Conservation (phyloP, 2,329 filamentous ascomycete genomes). For the Zymoseptoria ardabiliae region DNA sequence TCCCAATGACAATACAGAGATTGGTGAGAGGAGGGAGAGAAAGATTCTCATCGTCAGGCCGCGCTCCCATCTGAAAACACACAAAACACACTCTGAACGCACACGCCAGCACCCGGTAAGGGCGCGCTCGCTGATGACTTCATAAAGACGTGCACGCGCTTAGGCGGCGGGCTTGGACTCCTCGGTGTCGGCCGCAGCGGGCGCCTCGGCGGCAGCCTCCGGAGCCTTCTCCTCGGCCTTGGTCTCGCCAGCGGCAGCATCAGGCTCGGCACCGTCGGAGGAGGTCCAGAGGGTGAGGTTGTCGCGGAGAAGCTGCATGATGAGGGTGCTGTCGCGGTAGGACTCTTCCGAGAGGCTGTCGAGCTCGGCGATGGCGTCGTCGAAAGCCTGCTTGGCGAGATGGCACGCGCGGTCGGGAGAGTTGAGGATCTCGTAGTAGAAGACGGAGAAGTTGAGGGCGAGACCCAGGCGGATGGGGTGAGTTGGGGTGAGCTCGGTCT, state of each 20-base stretch:
- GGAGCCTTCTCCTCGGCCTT: slow-evolving; percentile 44
- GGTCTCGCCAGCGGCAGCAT: slow-evolving; percentile 48
- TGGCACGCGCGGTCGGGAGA: slow-evolving; percentile 96
- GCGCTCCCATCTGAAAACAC: not conserved
- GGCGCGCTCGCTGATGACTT: slow-evolving; percentile 12
- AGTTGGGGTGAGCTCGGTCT: slow-evolving; percentile 93
- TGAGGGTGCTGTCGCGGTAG: slow-evolving; percentile 97
- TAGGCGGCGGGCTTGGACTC: slow-evolving; percentile 21
- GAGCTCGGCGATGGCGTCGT: slow-evolving; percentile 97
- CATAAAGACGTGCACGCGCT: slow-evolving; percentile 9
- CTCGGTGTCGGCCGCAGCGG: slow-evolving; percentile 31
- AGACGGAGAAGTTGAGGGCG: slow-evolving; percentile 97
- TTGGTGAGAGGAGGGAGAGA: not conserved
- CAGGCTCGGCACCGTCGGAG: slow-evolving; percentile 75
- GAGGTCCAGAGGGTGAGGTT: slow-evolving; percentile 98
- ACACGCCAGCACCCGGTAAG: not conserved
- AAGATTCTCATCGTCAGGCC: not conserved
- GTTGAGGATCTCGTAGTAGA: slow-evolving; percentile 99
- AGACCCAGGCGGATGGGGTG: slow-evolving; percentile 97
- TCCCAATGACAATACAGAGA: not conserved
- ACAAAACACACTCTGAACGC: not conserved
- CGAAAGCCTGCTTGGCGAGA: slow-evolving; percentile 97
- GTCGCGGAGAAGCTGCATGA: slow-evolving; percentile 98
- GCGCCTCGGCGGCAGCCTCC: slow-evolving; percentile 42
- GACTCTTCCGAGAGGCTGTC: slow-evolving; percentile 97